Evolutionary conservation across 139 green algal species (phyloP).

Genomic region (Desmodesmus armatus): DNA sequence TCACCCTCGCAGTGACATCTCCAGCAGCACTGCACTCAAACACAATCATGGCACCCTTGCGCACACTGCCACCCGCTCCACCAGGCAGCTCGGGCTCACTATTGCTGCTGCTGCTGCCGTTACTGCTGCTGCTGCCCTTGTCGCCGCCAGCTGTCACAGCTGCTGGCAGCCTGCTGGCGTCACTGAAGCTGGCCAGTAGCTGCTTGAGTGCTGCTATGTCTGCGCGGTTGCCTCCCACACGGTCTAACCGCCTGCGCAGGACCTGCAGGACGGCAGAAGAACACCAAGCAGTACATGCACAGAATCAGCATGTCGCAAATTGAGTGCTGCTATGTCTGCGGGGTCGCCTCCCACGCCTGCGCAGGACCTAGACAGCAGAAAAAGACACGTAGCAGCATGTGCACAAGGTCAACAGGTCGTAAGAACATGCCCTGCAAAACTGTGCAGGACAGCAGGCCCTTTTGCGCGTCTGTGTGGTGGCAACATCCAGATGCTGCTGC

Average conservation of each 20-base stretch:
- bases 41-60: conserved; percentile 63
- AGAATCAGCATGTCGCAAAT: conserved; percentile 61
- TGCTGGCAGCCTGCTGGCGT: conserved; percentile 30
- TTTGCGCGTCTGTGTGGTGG: no score
- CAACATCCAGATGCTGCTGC: no score
- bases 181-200: conserved; percentile 66
- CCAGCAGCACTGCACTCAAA: conserved; percentile 52
- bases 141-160: conserved; percentile 35
- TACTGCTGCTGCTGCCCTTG: conserved; percentile 4
- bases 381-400: no score
- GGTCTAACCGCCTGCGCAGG: not conserved
- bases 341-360: not conserved
- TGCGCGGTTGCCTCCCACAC: not conserved
- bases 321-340: conserved; percentile 59
- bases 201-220: conserved; percentile 58
- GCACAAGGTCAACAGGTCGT: no score
- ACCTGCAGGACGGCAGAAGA: no score
- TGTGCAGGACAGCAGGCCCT: no score
- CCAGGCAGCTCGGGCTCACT: not conserved
- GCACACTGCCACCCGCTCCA: conserved; percentile 48
- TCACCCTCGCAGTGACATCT: conserved; percentile 12
- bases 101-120: not conserved
- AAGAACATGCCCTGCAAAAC: no score
- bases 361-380: conserved; percentile 6
- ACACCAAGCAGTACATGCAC: no score